Evolutionary conservation across 1,284 basidiomycete genomes (phyloP), one percentile per base, ranked within the genome.

Genomic region (Cutaneotrichosporon dermatis): DNA sequence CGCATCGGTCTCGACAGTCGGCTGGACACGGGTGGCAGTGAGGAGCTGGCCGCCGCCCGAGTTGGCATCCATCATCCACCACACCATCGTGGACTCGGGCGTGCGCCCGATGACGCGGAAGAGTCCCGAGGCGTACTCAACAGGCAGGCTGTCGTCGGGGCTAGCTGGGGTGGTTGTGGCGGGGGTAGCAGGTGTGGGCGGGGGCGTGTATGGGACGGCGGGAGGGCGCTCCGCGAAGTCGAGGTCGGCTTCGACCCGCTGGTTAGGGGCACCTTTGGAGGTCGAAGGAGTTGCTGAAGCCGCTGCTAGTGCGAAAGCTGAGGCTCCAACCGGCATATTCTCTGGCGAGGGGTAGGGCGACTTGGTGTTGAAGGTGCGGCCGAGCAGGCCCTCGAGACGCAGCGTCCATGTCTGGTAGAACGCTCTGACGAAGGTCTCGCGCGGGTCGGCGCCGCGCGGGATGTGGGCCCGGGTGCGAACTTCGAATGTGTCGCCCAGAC

Each of bases 371-470:
- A 15, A n/a, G 25, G n/a, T 10, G 33, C 57, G 57, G 16, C n/a
- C 8, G 9, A 10, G 4, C 12, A 43, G 16, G 9, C 13, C 57
- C 41, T 59, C 57, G 36, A 59, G n/a, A 0, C 57, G 57, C 9
- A 59, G 48, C n/a, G 57, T 59, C 57, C 57, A 59, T 3, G 57
- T 59, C 0, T 4, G 13, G 42, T 59, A 59, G 48, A 59, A 59
- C 2, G 57, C 57, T 2, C 15, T 2, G 9, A 55, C 11, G 57
- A 39, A 51, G 6, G 57, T 44, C n/a, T 43, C 53, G 34, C 54
- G 52, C 16, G 57, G 40, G 11, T 56, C 42, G 15, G 46, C 34
- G 1, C 46, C 46, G 11, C 6, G 12, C 33, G 34, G 33, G 10
- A 49, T 8, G 13, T 33, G 46, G 33, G 46, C 35, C 6, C 9